Base-by-base conservation (phyloP, 2,329 filamentous ascomycete genomes). In the Zasmidium angulare region DNA sequence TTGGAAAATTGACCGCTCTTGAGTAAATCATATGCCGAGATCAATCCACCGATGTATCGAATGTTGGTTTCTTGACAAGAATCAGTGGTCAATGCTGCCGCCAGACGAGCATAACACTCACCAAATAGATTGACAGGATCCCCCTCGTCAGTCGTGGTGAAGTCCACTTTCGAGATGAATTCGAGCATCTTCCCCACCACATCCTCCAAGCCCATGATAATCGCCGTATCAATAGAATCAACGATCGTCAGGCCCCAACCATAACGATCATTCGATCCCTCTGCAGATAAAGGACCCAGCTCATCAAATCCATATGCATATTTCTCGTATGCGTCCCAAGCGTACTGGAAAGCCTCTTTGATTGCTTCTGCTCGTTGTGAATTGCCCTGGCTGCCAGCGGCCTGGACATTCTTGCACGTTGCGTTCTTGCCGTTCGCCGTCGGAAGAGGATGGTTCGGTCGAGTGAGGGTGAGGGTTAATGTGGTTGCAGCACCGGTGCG, bases 291-390 rank as follows among this genome's bases (percentile, higher is more conserved):
- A 11, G 64, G 64, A 24, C 19, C 22, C 12, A 66, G 36, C 31
- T 66, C 64, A 51, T 66, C 64, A 43, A 48, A 56, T 1, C 60
- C 58, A 50, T 91, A 62, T 11, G 62, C 64, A 53, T 63, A 63
- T 22, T 61, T 51, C 14, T 58, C n/a, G 24, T 63, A 66, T 12
- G 53, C 64, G 46, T 61, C 55, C 52, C 59, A 65, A 10, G 58
- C 63, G 53, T 60, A 58, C 23, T 56, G 48, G 43, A 66, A 64
- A 24, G 60, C 59, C 24, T 63, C 61, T 19, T 58, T 58, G 23
- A 65, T 49, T 21, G 61, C 63, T 19, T 61, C 61, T 14, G 63
- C 63, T 49, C 49, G 54, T 26, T 23, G 21, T 6, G 40, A 14
- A 31, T 63, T 53, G n/a, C 55, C 58, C 6, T 20, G 19, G 7